Conservation (phyloP, 352 stramenopile genomes). For the Phytopythium montanum region DNA sequence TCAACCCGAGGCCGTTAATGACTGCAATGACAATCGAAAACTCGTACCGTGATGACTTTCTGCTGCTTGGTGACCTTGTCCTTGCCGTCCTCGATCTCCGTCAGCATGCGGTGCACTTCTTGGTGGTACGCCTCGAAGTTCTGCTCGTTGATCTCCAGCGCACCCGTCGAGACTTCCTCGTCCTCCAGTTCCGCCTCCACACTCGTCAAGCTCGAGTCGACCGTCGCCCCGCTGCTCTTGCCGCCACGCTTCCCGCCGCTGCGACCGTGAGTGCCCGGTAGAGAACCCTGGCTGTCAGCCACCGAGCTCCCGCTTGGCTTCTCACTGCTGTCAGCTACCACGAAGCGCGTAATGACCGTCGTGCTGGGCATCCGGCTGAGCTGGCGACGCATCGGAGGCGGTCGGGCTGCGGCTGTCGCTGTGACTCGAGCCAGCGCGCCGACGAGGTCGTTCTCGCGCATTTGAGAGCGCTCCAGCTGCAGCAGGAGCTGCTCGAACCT, state of each 20-base stretch:
- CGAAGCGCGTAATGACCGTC: constrained; percentile 47
- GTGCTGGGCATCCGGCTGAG: constrained; percentile 68
- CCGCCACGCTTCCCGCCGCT: background rate
- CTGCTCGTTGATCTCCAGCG: constrained; percentile 47
- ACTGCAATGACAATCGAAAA: background rate
- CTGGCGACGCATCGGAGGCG: constrained; percentile 27
- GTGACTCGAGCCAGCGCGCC: constrained; percentile 23
- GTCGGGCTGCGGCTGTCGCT: constrained; percentile 10
- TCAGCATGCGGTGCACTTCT: constrained; percentile 56
- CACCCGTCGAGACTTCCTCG: constrained; percentile 12
- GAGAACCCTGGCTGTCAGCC: background rate
- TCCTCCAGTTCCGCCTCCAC: background rate
- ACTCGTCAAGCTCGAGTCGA: background rate
- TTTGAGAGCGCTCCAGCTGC: constrained; percentile 54
- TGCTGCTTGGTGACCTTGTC: constrained; percentile 56
- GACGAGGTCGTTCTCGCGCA: constrained; percentile 69
- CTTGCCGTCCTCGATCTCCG: constrained; percentile 61
- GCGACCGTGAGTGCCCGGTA: background rate
- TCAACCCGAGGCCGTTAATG: background rate
- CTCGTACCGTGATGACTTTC: constrained; percentile 57
- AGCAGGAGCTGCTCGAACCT: constrained; percentile 37
- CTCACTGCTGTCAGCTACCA: constrained; percentile 14
- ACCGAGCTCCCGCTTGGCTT: background rate
- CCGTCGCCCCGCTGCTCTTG: background rate
- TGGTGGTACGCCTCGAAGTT: constrained; percentile 72